Percentiles rank a stretch among this genome's conserved stretches.
Evolutionary conservation across 1,284 basidiomycete species (phyloP).

Genomic region (Malassezia nana): DNA sequence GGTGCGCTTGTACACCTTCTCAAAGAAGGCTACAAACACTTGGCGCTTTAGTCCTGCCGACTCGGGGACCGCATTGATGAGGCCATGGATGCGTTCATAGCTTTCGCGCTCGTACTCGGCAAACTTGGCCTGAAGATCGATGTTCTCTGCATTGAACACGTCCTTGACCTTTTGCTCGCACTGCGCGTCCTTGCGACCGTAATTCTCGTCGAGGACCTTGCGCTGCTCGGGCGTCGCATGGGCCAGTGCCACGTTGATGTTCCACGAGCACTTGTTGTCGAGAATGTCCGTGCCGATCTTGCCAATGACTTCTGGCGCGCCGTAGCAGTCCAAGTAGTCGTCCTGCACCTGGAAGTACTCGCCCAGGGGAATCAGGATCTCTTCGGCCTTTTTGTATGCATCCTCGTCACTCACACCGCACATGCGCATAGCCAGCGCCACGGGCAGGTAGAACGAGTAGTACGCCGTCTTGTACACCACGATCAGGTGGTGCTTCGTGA

Average conservation of each 20-base stretch:
- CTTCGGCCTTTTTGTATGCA: constrained; percentile 68
- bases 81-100: constrained; percentile 53
- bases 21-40: constrained; percentile 73
- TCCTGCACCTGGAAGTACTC: constrained; percentile 99
- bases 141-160: constrained; percentile 63
- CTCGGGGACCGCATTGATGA: constrained; percentile 40
- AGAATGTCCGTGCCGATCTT: constrained; percentile 95
- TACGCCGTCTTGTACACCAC: constrained; percentile 96
- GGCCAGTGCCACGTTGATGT: constrained; percentile 76
- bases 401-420: constrained; percentile 60
- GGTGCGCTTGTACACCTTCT: constrained; percentile 70
- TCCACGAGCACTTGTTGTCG: constrained; percentile 99
- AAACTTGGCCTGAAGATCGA: constrained; percentile 58
- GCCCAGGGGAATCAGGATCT: constrained; percentile 81
- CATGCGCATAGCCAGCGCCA: constrained; percentile 80
- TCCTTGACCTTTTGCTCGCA: constrained; percentile 64
- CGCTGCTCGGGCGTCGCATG: constrained; percentile 59
- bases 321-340: constrained; percentile 89
- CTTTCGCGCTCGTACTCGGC: constrained; percentile 67
- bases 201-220: constrained; percentile 60
- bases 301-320: constrained; percentile 80
- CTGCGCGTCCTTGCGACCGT: constrained; percentile 68
- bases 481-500: constrained; percentile 77
- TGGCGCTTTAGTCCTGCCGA: constrained; percentile 60
- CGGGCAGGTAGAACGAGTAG: constrained; percentile 97